These are phyloP conservation scores for Rhizophora mangle DNA, from an alignment of 345 rosid species.

Conservation along the genomic window DNA sequence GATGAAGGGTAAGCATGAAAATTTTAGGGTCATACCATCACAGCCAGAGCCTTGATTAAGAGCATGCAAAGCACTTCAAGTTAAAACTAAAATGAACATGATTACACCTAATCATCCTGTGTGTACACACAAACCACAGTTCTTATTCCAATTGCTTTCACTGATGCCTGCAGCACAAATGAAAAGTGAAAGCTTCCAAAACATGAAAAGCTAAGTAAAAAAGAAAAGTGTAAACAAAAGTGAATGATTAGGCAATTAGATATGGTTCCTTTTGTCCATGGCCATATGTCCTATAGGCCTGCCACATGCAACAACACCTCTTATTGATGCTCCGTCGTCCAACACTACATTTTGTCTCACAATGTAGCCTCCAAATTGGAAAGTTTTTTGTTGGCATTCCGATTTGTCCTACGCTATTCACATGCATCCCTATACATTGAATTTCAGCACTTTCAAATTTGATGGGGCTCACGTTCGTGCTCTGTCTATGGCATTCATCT, in stretches of 20 bases:
- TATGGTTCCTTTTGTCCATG: not conserved
- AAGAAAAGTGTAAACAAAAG: not conserved
- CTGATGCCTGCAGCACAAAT: too few relatives aligned
- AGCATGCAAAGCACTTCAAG: too few relatives aligned
- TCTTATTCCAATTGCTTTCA: too few relatives aligned
- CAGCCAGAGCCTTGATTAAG: not conserved
- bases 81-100: too few relatives aligned
- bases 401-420: not conserved
- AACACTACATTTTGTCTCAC: not conserved
- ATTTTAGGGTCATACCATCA: not conserved
- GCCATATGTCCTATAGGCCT: not conserved
- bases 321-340: conserved; percentile 2
- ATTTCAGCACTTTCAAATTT: not conserved
- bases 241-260: not conserved
- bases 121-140: too few relatives aligned
- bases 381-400: not conserved
- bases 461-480: conserved; percentile 13
- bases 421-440: not conserved
- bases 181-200: too few relatives aligned
- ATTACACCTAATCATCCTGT: too few relatives aligned
- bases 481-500: not conserved
- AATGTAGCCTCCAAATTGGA: not conserved
- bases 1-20: not conserved
- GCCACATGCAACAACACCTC: conserved; percentile 10
- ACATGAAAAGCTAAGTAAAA: too few relatives aligned